Base-by-base conservation (phyloP, 768 basidiomycete genomes). In the Termitomyces sp. region DNA sequence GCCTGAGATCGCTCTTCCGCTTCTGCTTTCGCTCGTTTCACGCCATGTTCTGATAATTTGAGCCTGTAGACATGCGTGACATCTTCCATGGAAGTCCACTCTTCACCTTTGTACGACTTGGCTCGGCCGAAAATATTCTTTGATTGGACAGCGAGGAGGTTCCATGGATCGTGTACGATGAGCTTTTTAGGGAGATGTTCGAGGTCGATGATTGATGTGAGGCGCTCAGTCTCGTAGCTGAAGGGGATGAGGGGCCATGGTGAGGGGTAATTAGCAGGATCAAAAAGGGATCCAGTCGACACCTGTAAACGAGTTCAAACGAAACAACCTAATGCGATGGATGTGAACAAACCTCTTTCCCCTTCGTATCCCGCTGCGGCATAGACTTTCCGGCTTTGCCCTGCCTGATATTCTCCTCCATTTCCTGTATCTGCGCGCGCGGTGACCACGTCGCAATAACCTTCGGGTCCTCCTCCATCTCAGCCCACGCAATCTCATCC, bases 221-320 rank as follows among this genome's bases (percentile, higher is more conserved):
- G 51, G 0, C 54, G 65, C 2, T 68, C 66, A 9, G 68, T 55
- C 46, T 60, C 35, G 28, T 63, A 63, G 32, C 61, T 64, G 60
- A 81, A 82, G 0, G 81, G 81, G 1, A 68, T 65, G 5, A 76
- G 57, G 4, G 80, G 78, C 78, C 79, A 79, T 18, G 75, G 76
- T 16, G 67, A 58, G 7, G 79, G 77, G 55, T 82, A 80, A 44
- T 74, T 70, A 8, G 67, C 65, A 0, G 68, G 66, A 58, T 75
- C 65, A 60, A 79, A 80, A 3, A 68, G 45, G 22, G 71, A 64
- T 33, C 32, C 54, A 51, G 55, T 60, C 49, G 39, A 72, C 55
- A 45, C 32, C 66, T 67, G 63, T 38, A 52, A 16, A 50, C 33
- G 18, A n/a, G 18, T n/a, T 33, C 32, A n/a, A 28, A 28, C 28